phyloP scores from a whole-genome alignment of 2,329 filamentous ascomycete species.

The Albifimbria verrucaria region DNA sequence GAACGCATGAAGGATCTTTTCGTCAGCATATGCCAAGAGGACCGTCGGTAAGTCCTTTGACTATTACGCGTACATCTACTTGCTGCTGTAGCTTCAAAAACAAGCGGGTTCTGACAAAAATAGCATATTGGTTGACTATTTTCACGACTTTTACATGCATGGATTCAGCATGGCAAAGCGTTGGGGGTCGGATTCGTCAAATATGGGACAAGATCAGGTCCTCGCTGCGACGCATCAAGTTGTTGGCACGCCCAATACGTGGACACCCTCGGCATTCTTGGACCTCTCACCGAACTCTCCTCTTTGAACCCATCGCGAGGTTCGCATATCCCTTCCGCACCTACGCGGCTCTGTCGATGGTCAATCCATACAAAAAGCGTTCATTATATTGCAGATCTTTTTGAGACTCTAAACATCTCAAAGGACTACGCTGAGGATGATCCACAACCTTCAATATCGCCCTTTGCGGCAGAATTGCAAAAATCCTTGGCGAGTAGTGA shows the following conservation, averaged over 20 bases:
- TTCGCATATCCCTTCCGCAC: neutral
- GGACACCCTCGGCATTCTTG: neutral
- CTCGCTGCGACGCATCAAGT: neutral
- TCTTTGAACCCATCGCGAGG: neutral
- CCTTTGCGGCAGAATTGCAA: slow-evolving; percentile 3
- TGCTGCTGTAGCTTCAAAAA: neutral
- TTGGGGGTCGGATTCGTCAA: neutral
- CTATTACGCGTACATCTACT: neutral
- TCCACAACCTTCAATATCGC: neutral
- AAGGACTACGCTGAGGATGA: neutral
- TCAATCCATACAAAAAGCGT: slow-evolving; percentile 4
- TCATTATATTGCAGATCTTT: too few relatives aligned
- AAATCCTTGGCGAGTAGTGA: neutral
- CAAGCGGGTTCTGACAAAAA: too few relatives aligned
- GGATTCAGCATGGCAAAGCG: slow-evolving; percentile 1
- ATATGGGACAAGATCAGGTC: neutral
- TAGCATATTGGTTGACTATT: slow-evolving; percentile 9
- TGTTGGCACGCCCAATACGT: neutral
- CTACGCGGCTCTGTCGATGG: slow-evolving; percentile 7
- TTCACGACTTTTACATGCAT: slow-evolving; percentile 13
- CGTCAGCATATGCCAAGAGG: slow-evolving; percentile 2
- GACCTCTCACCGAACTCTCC: neutral
- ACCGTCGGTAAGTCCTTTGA: slow-evolving; percentile 6
- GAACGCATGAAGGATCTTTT: slow-evolving; percentile 4
- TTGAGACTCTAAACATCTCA: too few relatives aligned